Conservation (phyloP, 225 moss, liverwort and hornwort genomes). For the Anthoceros angustus region DNA sequence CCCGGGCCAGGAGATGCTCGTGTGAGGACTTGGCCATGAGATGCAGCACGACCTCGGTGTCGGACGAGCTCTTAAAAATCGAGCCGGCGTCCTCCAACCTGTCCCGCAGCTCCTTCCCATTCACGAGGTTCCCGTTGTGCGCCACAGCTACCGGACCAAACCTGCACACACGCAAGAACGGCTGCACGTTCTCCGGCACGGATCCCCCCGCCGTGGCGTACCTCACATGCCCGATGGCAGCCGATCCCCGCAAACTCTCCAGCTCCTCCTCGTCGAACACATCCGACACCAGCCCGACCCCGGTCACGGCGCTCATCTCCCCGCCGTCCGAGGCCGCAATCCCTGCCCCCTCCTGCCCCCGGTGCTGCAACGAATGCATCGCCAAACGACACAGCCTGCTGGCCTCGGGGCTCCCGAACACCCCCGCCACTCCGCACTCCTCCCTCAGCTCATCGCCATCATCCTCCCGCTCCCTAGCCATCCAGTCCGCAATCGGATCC, state of each 20-base stretch:
- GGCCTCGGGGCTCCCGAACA: conserved; percentile 77
- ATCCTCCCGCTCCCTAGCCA: conserved; percentile 7
- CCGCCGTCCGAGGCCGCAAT: too few species aligned
- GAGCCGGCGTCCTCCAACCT: conserved; percentile 85
- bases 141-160: conserved; percentile 81
- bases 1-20: conserved; percentile 71
- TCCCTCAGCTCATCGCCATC: conserved; percentile 55
- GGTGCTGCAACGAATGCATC: conserved; percentile 80
- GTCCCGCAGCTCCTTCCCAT: conserved; percentile 68
- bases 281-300: not conserved
- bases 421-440: conserved; percentile 92
- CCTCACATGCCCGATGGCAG: conserved; percentile 82
- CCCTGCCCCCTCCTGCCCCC: conserved; percentile 14
- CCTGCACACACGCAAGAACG: conserved; percentile 75
- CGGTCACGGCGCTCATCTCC: not conserved
- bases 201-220: conserved; percentile 93
- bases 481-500: conserved; percentile 13
- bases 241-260: conserved; percentile 21
- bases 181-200: conserved; percentile 86
- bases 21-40: conserved; percentile 79
- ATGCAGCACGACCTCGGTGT: conserved; percentile 81
- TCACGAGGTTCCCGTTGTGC: conserved; percentile 89
- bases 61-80: conserved; percentile 90
- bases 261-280: not conserved
- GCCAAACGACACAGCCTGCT: conserved; percentile 72